Evolutionary conservation across 2,329 filamentous ascomycete species (phyloP), one percentile per base, ranked within the genome.

Genomic region (Fusarium napiforme): DNA sequence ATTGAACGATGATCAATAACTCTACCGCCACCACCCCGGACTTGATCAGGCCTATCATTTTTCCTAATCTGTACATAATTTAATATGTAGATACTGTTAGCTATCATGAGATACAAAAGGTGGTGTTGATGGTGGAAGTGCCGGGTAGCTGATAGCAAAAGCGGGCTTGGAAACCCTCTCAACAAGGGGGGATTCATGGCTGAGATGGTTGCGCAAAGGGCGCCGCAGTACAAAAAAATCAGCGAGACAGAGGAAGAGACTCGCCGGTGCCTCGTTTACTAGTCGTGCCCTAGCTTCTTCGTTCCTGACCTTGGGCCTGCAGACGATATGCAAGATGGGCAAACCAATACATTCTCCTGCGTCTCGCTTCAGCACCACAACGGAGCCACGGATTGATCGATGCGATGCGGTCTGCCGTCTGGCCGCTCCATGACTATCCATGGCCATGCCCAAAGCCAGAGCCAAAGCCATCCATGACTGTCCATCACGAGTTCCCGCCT

Each of bases 331-430:
- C 73, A 73, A 74, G 47, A 74, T 73, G 63, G 47, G 28, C 55
- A 59, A 58, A 56, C 65, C 65, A 69, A 63, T 75, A 61, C 64
- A 42, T 64, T 74, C 76, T 78, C 76, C 76, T 78, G 75, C 76
- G 63, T 78, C 76, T 75, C 73, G 76, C 76, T 78, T 78, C 74
- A 74, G 74, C 62, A 67, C 58, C 34, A 42, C 49, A 61, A 65
- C 47, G 69, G 74, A 68, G 69, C 55, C 61, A 63, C 47, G 32
- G 53, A 46, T 58, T 62, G 59, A 62, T 73, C 62, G 50, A 67
- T 72, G 46, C 58, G 49, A 58, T 56, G 37, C 60, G 71, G 37
- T 49, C 36, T 64, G 59, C 45, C 57, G 43, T 62, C 50, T 11
- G 43, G 42, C 36, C 36, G 55, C 59, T 61, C n/a, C 46, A 47